Evolutionary conservation across 495 filamentous ascomycete genomes (phyloP), one percentile per base, ranked within the genome.

Genomic region (Aspergillus haitiensis): DNA sequence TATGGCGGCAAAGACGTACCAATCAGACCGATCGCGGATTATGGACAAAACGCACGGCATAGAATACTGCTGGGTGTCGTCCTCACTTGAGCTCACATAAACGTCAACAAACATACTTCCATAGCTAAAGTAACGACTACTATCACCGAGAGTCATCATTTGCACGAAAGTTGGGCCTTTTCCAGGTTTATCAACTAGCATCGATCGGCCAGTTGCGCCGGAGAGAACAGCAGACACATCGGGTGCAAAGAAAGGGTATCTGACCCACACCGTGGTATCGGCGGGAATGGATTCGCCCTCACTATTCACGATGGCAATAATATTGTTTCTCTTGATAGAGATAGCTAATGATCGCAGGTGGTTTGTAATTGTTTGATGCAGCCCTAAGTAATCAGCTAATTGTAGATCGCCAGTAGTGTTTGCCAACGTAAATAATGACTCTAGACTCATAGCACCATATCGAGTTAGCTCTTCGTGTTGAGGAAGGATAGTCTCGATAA

Each of bases 271-370:
- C 6, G 77, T 84, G 16, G 84, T 85, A 62, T 96, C 86, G 42
- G 89, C 79, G 1, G 84, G 82, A 59, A 88, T 85, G 13, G 88
- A 82, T 31, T 84, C 78, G 33, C 72, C 71, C 7, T 67, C 63
- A 1, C 70, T 52, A 21, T 64, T 27, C 49, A 77, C 67, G 1
- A 86, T 81, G 3, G 88, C 82, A 59, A 97, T 74, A 50, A 91
- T 85, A 39, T 86, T 83, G 65, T 93, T 92, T 42, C 88, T 79
- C 69, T 87, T 88, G 84, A 96, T 95, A 1, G 90, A 94, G 63
- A 88, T 80, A 4, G 88, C 78, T 48, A 97, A 67, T 35, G 89
- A 89, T 31, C 83, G 84, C 58, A 97, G 66, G 67, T 84, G 87
- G 18, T 83, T 82, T 37, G 80, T 58, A 5, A 91, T 73, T 2